phyloP scores from a whole-genome alignment of 169 alveolate species.

The Cryptosporidium parvum region DNA sequence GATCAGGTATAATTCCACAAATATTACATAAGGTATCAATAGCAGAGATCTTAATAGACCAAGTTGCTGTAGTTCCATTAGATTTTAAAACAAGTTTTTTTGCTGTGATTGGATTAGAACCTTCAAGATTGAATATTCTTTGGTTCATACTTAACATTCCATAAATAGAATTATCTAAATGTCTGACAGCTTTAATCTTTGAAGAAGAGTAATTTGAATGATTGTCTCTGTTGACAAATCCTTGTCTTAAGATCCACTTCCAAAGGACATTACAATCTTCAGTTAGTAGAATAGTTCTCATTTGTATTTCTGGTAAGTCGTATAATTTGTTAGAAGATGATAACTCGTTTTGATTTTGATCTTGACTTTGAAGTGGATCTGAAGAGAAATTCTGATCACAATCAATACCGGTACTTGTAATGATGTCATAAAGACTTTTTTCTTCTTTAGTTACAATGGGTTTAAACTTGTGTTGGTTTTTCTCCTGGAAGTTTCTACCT shows the following conservation, averaged over 20 bases:
- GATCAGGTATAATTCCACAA: conserved; percentile 82
- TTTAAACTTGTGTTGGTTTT: not conserved
- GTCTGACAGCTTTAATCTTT: conserved; percentile 17
- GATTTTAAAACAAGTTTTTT: conserved; percentile 74
- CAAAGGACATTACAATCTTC: conserved; percentile 45
- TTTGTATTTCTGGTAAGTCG: conserved; percentile 36
- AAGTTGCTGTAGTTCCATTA: conserved; percentile 78
- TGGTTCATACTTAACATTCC: conserved; percentile 73
- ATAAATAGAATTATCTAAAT: conserved; percentile 61
- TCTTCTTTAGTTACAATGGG: not conserved
- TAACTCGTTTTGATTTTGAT: not conserved
- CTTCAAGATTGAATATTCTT: conserved; percentile 80
- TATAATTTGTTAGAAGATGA: not conserved
- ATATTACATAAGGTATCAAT: conserved; percentile 81
- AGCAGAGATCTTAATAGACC: conserved; percentile 81
- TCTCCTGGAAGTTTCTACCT: not conserved
- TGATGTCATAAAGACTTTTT: not conserved
- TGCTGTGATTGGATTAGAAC: conserved; percentile 79
- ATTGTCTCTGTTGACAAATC: not conserved
- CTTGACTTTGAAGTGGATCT: not conserved
- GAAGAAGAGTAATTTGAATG: not conserved
- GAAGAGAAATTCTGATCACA: not conserved
- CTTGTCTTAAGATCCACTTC: conserved; percentile 54
- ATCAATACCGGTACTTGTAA: conserved; percentile 42
- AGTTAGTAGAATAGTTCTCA: conserved; percentile 31